Percentiles rank a stretch among this genome's conserved stretches.
phyloP scores from a whole-genome alignment of 2,329 filamentous ascomycete genomes.

The Phialocephala sp. region DNA sequence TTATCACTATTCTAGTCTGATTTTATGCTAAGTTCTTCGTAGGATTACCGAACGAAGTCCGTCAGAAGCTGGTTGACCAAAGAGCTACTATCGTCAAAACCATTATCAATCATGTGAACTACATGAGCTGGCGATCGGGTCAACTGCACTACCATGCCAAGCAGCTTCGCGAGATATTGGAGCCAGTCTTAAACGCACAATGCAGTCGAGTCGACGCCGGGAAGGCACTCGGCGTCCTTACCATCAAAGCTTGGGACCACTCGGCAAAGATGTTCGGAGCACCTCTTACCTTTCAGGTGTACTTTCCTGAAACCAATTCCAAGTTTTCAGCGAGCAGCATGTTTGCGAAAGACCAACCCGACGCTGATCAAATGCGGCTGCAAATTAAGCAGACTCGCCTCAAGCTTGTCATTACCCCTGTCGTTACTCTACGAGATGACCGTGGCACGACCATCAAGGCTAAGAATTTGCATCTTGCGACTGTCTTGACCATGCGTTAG shows the following conservation, averaged over 20 bases:
- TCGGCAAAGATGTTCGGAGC: conserved; percentile 54
- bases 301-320: conserved; percentile 56
- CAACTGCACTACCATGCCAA: conserved; percentile 35
- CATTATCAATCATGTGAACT: conserved; percentile 46
- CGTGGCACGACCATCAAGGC: conserved; percentile 34
- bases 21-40: conserved; percentile 18
- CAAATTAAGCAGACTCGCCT: conserved; percentile 58
- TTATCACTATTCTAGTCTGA: neutral
- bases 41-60: conserved; percentile 34
- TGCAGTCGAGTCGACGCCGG: conserved; percentile 46
- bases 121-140: conserved; percentile 34
- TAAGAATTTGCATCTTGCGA: conserved; percentile 36
- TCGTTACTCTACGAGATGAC: conserved; percentile 60
- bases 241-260: conserved; percentile 35
- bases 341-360: conserved; percentile 49
- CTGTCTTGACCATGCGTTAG: conserved; percentile 37
- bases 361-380: conserved; percentile 49
- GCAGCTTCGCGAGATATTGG: conserved; percentile 50
- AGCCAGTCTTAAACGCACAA: conserved; percentile 48
- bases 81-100: conserved; percentile 46
- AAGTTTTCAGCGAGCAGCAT: conserved; percentile 57
- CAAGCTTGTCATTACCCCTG: conserved; percentile 59
- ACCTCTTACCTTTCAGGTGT: conserved; percentile 49
- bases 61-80: conserved; percentile 44
- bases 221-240: conserved; percentile 45